Evolutionary conservation across 768 basidiomycete species (phyloP).

Genomic region (Panus rudis): DNA sequence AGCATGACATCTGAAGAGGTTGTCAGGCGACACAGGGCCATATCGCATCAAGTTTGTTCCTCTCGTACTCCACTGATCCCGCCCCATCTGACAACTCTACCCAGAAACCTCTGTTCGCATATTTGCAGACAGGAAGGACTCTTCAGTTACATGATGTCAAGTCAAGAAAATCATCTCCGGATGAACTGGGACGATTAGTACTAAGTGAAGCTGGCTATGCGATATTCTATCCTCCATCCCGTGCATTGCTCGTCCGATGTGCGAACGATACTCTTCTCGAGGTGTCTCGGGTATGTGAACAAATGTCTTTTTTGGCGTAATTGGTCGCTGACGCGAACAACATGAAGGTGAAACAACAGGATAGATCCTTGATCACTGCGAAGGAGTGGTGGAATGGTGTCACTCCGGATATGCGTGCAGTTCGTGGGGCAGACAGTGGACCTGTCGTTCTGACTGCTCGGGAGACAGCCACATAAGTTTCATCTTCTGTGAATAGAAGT

Average conservation of each 20-base stretch:
- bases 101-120: constrained; percentile 23
- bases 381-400: constrained; percentile 81
- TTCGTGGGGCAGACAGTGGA: not conserved
- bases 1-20: constrained; percentile 51
- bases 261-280: constrained; percentile 43
- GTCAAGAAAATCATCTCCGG: not conserved
- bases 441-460: no score
- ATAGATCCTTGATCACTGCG: constrained; percentile 44
- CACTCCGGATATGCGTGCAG: constrained; percentile 16
- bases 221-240: constrained; percentile 31
- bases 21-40: constrained; percentile 49
- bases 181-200: not conserved
- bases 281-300: constrained; percentile 30
- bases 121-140: constrained; percentile 17
- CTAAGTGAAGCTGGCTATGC: constrained; percentile 34
- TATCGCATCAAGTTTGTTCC: constrained; percentile 55
- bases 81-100: not conserved
- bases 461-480: no score
- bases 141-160: constrained; percentile 23
- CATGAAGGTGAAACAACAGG: constrained; percentile 60
- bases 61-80: not conserved
- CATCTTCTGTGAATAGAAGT: no score
- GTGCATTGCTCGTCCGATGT: constrained; percentile 48
- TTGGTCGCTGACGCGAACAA: not conserved
- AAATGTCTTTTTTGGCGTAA: not conserved